Evolutionary conservation across 108 stramenopile species (phyloP).

Genomic region (Cyclotella distinguenda): DNA sequence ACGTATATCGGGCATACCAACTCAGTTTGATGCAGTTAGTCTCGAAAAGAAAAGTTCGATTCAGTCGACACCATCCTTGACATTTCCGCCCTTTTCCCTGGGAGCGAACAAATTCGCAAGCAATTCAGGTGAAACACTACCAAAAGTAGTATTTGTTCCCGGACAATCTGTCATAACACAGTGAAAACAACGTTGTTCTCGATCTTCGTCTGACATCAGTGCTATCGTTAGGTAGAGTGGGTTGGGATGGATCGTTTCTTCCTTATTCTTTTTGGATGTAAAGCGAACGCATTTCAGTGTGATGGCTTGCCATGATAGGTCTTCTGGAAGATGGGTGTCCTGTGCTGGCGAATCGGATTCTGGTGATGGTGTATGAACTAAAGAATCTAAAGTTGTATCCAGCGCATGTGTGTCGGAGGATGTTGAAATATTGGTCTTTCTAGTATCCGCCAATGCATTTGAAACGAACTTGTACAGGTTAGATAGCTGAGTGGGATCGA

Average conservation of each 20-base stretch:
- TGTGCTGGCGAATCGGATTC: neutral
- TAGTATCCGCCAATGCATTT: slow-evolving; percentile 41
- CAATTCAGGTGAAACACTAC: slow-evolving; percentile 64
- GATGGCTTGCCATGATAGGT: slow-evolving; percentile 33
- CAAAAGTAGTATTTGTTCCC: slow-evolving; percentile 60
- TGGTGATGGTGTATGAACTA: neutral
- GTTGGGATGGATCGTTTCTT: slow-evolving; percentile 9
- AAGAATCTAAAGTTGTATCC: no score
- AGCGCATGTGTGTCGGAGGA: neutral
- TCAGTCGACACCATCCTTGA: neutral
- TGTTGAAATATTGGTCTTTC: slow-evolving; percentile 3
- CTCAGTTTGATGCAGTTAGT: no score
- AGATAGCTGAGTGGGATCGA: slow-evolving; percentile 66
- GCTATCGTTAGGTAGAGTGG: slow-evolving; percentile 51
- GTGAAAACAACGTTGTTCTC: slow-evolving; percentile 76
- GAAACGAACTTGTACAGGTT: slow-evolving; percentile 82
- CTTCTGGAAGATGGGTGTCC: neutral
- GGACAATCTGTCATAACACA: slow-evolving; percentile 68
- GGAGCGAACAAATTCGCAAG: slow-evolving; percentile 49
- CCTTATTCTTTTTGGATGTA: slow-evolving; percentile 18
- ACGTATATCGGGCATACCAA: no score
- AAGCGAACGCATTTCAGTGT: slow-evolving; percentile 30
- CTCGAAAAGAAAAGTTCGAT: no score
- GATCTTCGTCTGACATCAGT: slow-evolving; percentile 68
- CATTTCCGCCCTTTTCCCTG: neutral